Conservation (phyloP, 768 basidiomycete genomes). For the Xerocomus potaroensis region DNA sequence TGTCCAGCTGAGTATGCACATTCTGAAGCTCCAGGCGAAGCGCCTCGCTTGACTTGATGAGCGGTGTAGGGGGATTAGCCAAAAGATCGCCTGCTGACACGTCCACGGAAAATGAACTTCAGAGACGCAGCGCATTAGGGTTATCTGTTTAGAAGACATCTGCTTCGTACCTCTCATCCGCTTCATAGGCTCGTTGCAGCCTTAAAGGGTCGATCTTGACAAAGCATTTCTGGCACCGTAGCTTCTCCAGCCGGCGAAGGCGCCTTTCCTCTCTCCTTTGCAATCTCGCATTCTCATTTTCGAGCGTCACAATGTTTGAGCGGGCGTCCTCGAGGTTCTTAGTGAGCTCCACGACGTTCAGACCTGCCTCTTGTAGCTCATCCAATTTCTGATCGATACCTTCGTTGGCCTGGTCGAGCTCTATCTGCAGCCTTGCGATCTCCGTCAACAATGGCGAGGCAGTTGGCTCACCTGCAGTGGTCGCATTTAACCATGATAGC, state of each 20-base stretch:
- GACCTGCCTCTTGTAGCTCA: conserved; percentile 75
- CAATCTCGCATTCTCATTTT: conserved; percentile 66
- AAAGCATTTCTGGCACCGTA: conserved; percentile 67
- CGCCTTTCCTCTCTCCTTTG: conserved; percentile 69
- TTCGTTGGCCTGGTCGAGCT: conserved; percentile 76
- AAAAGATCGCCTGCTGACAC: conserved; percentile 43
- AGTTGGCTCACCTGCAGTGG: conserved; percentile 47
- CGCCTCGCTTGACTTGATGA: conserved; percentile 62
- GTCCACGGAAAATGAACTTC: conserved; percentile 48
- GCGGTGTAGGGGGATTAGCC: conserved; percentile 62
- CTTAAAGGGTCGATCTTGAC: conserved; percentile 53
- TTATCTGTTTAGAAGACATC: not conserved
- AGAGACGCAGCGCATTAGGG: conserved; percentile 1
- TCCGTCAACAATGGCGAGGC: conserved; percentile 64
- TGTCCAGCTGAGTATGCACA: conserved; percentile 59
- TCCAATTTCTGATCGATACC: conserved; percentile 88
- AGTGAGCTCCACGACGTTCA: conserved; percentile 67
- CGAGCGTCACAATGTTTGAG: conserved; percentile 47
- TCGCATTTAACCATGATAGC: conserved; percentile 73
- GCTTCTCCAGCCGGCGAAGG: conserved; percentile 52
- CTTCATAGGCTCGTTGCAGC: conserved; percentile 37
- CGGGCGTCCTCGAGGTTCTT: conserved; percentile 71
- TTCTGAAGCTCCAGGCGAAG: conserved; percentile 54
- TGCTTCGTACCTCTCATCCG: conserved; percentile 57
- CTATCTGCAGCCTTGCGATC: conserved; percentile 66